These are phyloP conservation scores for Pinus tabuliformis DNA, from an alignment of 75 land plant genomes.

Conservation along the genomic window DNA sequence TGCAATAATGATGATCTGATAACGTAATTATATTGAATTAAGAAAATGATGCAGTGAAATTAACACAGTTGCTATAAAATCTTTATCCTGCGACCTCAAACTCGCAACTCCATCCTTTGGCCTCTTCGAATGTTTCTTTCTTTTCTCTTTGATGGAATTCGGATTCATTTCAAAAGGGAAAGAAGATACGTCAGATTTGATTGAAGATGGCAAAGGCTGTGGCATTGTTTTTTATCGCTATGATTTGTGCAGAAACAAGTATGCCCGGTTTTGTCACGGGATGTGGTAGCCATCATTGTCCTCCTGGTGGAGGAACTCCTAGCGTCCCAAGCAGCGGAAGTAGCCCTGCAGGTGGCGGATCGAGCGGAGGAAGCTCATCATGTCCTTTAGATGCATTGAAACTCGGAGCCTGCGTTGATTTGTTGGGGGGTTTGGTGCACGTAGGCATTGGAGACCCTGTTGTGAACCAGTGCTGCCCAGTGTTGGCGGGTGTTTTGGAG, in stretches of 20 bases:
- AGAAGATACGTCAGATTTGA: not conserved
- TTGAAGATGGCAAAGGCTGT: not conserved
- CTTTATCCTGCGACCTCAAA: too few relatives aligned
- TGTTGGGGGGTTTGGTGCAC: conserved; percentile 36
- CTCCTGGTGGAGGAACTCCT: not conserved
- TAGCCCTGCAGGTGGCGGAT: not conserved
- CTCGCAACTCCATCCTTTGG: too few relatives aligned
- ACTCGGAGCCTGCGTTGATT: conserved; percentile 27
- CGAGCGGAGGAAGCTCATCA: not conserved
- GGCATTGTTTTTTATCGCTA: not conserved
- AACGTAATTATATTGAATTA: too few relatives aligned
- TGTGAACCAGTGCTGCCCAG: conserved; percentile 38
- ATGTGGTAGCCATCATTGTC: not conserved
- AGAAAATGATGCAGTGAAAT: too few relatives aligned
- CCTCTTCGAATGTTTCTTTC: too few relatives aligned
- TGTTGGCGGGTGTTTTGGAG: conserved; percentile 34
- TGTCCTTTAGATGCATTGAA: conserved; percentile 31
- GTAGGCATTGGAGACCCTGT: conserved; percentile 27
- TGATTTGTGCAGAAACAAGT: not conserved
- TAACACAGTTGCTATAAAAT: too few relatives aligned
- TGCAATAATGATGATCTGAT: too few relatives aligned
- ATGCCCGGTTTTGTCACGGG: not conserved
- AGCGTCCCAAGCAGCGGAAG: not conserved
- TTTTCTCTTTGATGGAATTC: too few relatives aligned
- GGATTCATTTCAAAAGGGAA: too few relatives aligned